These are phyloP conservation scores for Candida sithepensis DNA, from an alignment of 805 yeast species.

Conservation along the genomic window DNA sequence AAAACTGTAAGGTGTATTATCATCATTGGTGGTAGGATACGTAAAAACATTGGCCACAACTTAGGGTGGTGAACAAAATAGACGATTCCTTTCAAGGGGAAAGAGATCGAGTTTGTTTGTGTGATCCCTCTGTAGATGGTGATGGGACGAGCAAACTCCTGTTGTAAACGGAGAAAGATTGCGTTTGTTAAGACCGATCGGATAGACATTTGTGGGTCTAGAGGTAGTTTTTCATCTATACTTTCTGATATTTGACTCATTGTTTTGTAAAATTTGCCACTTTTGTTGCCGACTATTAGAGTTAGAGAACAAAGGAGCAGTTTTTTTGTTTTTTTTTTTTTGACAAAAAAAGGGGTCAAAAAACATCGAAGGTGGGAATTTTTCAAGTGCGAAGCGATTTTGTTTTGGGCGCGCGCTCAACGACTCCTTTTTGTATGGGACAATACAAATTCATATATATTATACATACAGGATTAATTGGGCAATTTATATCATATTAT, in stretches of 20 bases:
- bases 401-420: too few species aligned
- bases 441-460: too few species aligned
- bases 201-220: not conserved
- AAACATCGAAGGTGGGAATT: too few species aligned
- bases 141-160: constrained; percentile 24
- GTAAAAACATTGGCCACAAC: constrained; percentile 25
- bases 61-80: constrained; percentile 24
- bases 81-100: constrained; percentile 25
- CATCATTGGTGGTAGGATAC: constrained; percentile 22
- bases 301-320: too few species aligned
- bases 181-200: constrained; percentile 6
- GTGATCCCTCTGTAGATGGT: constrained; percentile 13
- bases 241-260: not conserved
- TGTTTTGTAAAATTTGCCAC: too few species aligned
- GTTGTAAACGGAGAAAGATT: constrained; percentile 12
- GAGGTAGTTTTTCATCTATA: not conserved
- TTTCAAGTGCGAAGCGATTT: too few species aligned
- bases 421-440: too few species aligned
- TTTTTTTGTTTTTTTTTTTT: too few species aligned
- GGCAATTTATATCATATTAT: not conserved
- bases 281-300: too few species aligned
- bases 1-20: constrained; percentile 20
- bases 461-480: too few species aligned
- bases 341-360: too few species aligned
- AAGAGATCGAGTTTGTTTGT: constrained; percentile 14